phyloP scores from a whole-genome alignment of 129 eudicot genomes.

The Lactuca saligna region DNA sequence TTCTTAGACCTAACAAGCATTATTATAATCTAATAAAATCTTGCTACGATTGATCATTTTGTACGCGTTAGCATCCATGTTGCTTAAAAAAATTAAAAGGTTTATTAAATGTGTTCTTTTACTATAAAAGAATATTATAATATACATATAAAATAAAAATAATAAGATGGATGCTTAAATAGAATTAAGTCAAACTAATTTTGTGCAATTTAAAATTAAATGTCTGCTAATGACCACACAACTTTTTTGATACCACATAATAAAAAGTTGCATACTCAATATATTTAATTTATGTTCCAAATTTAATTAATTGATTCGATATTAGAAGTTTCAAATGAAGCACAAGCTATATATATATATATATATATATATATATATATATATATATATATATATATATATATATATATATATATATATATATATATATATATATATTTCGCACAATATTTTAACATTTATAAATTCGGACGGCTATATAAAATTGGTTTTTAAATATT shows the following conservation, averaged over 20 bases:
- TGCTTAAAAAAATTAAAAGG: neutral
- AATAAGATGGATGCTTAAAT: neutral
- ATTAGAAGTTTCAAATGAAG: neutral
- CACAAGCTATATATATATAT: no score
- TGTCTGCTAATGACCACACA: constrained; percentile 9
- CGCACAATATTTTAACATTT: no score
- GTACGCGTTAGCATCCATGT: constrained; percentile 22
- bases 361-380: no score
- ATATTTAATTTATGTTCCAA: neutral
- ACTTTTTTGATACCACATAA: neutral
- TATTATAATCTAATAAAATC: constrained; percentile 9
- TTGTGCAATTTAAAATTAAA: neutral
- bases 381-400: no score
- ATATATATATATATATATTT: no score
- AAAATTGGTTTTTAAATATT: no score
- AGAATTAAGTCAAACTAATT: neutral
- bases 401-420: no score
- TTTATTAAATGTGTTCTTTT: constrained; percentile 1
- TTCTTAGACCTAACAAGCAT: constrained; percentile 25
- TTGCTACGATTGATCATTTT: constrained; percentile 7
- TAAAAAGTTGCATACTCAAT: neutral
- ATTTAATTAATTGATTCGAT: neutral
- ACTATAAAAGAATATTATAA: neutral
- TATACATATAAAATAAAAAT: neutral
- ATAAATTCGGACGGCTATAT: no score